Evolutionary conservation across 495 filamentous ascomycete genomes (phyloP).

Genomic region (Lasiosphaeriaceae sp.): DNA sequence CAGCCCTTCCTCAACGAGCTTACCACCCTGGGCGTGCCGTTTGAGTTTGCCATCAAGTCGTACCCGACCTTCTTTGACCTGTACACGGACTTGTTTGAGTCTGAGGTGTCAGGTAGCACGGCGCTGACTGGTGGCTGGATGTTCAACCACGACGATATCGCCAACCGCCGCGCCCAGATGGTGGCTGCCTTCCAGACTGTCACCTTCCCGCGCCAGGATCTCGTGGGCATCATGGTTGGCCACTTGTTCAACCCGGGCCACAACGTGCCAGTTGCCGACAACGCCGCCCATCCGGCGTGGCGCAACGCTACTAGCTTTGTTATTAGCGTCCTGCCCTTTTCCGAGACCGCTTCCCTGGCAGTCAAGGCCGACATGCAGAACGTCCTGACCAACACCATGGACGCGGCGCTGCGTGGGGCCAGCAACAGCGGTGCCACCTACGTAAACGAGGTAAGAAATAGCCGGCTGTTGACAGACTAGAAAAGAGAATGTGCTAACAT

Average conservation of each 20-base stretch:
- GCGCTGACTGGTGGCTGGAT: constrained; percentile 37
- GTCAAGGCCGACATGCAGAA: constrained; percentile 22
- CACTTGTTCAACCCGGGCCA: constrained; percentile 42
- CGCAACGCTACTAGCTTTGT: constrained; percentile 25
- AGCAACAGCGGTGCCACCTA: constrained; percentile 35
- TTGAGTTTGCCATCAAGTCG: constrained; percentile 23
- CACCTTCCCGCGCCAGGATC: constrained; percentile 14
- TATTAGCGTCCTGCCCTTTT: constrained; percentile 14
- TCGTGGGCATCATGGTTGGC: constrained; percentile 25
- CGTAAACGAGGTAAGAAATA: constrained; percentile 38
- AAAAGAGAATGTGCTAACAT: background rate
- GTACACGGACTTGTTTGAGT: constrained; percentile 37
- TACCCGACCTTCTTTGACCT: constrained; percentile 37
- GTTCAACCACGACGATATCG: constrained; percentile 35
- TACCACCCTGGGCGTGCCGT: constrained; percentile 16
- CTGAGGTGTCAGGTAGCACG: constrained; percentile 22
- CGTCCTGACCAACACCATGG: constrained; percentile 22
- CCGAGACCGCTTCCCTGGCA: constrained; percentile 8
- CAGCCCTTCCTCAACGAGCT: constrained; percentile 37
- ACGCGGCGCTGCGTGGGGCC: constrained; percentile 25
- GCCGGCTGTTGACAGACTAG: background rate
- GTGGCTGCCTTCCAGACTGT: constrained; percentile 31
- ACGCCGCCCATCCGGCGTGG: constrained; percentile 54
- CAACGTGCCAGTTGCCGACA: constrained; percentile 24
- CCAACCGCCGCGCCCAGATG: constrained; percentile 30